A percentile compares a stretch with the other conserved stretches of the same genome.
phyloP scores from a whole-genome alignment of 441 rosid species.

The Manihot esculenta region DNA sequence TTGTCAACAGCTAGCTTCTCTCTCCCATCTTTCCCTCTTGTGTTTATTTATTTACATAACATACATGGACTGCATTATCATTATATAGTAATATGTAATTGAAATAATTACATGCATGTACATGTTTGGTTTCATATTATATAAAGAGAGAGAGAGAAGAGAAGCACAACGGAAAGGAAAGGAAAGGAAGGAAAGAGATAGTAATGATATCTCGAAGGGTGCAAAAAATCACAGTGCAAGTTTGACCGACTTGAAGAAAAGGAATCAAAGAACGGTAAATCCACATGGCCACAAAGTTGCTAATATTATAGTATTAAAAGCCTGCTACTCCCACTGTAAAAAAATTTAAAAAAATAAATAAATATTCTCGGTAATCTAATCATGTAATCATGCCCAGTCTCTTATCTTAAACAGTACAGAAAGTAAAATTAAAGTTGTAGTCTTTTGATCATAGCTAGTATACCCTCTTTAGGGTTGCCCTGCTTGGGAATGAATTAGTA shows the following conservation, averaged over 20 bases:
- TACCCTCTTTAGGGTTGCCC: background rate
- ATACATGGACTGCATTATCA: too few species aligned
- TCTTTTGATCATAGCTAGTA: slow-evolving; percentile 32
- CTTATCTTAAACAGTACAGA: slow-evolving; percentile 17
- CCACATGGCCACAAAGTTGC: slow-evolving; percentile 38
- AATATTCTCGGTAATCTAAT: slow-evolving; percentile 46
- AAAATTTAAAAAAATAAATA: too few species aligned
- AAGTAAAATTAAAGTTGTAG: slow-evolving; percentile 5
- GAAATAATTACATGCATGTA: background rate
- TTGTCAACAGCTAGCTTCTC: slow-evolving; percentile 12
- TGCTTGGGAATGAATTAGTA: too few species aligned
- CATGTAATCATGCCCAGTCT: slow-evolving; percentile 35
- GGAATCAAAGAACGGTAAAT: slow-evolving; percentile 44
- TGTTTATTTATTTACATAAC: background rate
- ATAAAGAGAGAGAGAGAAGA: too few species aligned
- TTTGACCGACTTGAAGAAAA: slow-evolving; percentile 52
- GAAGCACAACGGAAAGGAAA: background rate
- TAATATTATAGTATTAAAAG: slow-evolving; percentile 18
- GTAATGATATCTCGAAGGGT: slow-evolving; percentile 43
- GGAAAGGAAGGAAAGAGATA: slow-evolving; percentile 20
- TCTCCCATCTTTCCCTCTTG: background rate
- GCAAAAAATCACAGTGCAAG: slow-evolving; percentile 32
- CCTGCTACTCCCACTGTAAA: slow-evolving; percentile 34
- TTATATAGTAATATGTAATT: background rate
- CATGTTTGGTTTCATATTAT: background rate